Evolutionary conservation across 148 eudicot genomes (phyloP).

Genomic region (Rhododendron williamsianum): DNA sequence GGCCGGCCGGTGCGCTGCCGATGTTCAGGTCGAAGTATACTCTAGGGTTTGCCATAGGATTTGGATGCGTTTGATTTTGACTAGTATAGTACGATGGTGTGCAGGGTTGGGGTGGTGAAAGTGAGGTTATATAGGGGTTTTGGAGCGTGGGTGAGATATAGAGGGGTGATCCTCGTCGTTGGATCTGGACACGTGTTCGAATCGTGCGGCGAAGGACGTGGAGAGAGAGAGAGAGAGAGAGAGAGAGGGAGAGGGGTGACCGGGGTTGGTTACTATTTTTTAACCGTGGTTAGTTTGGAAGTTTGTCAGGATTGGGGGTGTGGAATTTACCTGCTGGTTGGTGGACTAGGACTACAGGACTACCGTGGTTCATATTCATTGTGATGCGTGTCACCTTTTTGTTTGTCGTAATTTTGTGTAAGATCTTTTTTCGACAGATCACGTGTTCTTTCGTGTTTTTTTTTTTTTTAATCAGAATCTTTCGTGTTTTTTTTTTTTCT

Average conservation of each 20-base stretch:
- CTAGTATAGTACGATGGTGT: not conserved
- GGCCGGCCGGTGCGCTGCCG: slow-evolving; percentile 43
- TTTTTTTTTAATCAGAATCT: not conserved
- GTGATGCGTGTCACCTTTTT: not conserved
- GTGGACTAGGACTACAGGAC: not conserved
- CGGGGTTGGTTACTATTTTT: not conserved
- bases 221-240: not conserved
- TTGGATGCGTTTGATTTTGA: not conserved
- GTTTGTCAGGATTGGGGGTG: not conserved
- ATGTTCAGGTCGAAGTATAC: slow-evolving; percentile 45
- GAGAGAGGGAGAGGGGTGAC: not conserved
- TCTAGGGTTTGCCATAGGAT: slow-evolving; percentile 27
- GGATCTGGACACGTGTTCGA: not conserved
- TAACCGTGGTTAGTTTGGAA: not conserved
- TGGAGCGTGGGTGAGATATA: not conserved
- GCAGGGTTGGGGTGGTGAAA: not conserved
- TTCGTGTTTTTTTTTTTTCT: not conserved
- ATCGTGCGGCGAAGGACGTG: not conserved
- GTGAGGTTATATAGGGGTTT: not conserved
- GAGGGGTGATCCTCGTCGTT: not conserved
- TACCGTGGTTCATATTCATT: not conserved
- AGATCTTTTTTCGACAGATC: not conserved
- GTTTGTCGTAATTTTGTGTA: not conserved
- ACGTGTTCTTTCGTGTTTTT: not conserved
- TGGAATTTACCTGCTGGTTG: not conserved